phyloP scores from a whole-genome alignment of 2,329 filamentous ascomycete species.

The Fusarium papillatum region DNA sequence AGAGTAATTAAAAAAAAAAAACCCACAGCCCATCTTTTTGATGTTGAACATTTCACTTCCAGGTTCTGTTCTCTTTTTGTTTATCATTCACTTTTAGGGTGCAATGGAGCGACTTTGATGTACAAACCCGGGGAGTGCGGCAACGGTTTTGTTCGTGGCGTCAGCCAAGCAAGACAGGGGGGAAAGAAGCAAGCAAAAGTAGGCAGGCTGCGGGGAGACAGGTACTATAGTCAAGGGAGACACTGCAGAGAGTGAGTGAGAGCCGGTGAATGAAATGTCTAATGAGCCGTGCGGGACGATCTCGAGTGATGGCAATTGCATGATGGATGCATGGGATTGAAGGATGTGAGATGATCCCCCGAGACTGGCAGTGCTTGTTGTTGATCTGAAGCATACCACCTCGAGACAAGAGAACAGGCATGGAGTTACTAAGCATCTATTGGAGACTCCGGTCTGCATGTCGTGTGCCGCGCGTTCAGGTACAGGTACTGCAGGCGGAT shows the following conservation, averaged over 20 bases:
- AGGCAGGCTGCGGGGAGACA: background rate
- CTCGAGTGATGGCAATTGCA: background rate
- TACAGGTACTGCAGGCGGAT: constrained; percentile 22
- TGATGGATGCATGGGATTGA: background rate
- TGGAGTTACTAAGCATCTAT: background rate
- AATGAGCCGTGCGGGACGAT: background rate
- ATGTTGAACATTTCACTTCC: background rate
- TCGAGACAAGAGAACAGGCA: background rate
- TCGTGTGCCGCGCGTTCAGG: constrained; percentile 40
- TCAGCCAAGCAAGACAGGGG: constrained; percentile 7
- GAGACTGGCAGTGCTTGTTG: background rate
- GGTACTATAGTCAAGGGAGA: too few species aligned
- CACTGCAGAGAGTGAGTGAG: background rate
- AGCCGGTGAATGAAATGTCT: background rate
- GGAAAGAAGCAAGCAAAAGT: constrained; percentile 1
- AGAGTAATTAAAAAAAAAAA: background rate
- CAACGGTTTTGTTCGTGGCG: background rate
- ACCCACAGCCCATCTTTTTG: background rate
- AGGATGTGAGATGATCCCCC: background rate
- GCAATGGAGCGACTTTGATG: background rate
- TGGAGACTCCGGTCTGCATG: constrained; percentile 15
- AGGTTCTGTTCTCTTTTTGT: background rate
- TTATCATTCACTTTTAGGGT: background rate
- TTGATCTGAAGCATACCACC: background rate
- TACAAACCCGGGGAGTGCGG: background rate